These are phyloP conservation scores for Stellera chamaejasme DNA, from an alignment of 345 rosid species.

Conservation along the genomic window DNA sequence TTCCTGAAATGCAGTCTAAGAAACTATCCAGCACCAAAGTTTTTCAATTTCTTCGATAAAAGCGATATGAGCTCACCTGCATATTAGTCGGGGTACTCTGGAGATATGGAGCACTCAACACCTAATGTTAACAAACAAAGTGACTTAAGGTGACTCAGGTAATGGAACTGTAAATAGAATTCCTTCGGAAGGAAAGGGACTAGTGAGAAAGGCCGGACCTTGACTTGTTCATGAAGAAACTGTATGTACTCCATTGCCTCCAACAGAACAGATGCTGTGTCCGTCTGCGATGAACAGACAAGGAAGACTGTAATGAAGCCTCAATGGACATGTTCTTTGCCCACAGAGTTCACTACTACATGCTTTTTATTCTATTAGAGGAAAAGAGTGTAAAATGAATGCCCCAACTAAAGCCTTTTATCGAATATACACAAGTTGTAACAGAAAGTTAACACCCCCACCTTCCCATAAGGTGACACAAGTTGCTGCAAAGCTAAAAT, in stretches of 20 bases:
- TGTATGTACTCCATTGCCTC: slow-evolving; percentile 84
- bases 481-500: slow-evolving; percentile 85
- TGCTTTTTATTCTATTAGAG: background rate
- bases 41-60: background rate
- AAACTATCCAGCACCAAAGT: background rate
- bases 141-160: no score
- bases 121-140: slow-evolving; percentile 41
- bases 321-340: no score
- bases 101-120: slow-evolving; percentile 92
- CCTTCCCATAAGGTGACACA: slow-evolving; percentile 98
- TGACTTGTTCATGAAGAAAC: slow-evolving; percentile 95
- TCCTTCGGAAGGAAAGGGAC: slow-evolving; percentile 3
- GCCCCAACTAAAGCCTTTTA: no score
- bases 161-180: background rate
- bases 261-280: slow-evolving; percentile 89
- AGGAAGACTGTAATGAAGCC: background rate
- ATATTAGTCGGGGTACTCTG: slow-evolving; percentile 38
- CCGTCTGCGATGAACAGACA: slow-evolving; percentile 51
- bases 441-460: slow-evolving; percentile 11
- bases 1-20: slow-evolving; percentile 26
- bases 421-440: no score
- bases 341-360: no score
- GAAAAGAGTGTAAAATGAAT: no score
- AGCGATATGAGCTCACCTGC: slow-evolving; percentile 39
- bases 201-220: slow-evolving; percentile 42